These are phyloP conservation scores for Dionaea muscipula DNA, from an alignment of 179 eudicot species.

Conservation along the genomic window DNA sequence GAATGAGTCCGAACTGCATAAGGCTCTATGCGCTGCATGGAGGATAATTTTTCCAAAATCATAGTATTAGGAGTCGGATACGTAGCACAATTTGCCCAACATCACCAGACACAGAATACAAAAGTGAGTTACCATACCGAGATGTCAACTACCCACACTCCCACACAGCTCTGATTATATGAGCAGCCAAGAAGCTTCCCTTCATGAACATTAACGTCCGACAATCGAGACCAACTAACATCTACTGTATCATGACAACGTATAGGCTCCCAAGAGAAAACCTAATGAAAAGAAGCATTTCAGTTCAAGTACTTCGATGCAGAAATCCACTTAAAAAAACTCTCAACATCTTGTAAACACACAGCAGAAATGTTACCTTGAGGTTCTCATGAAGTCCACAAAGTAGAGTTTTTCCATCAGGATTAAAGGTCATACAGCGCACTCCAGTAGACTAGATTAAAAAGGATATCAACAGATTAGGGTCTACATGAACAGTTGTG, in stretches of 20 bases:
- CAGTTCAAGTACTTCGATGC: constrained; percentile 2
- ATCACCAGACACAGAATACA: constrained; percentile 5
- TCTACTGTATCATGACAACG: constrained; percentile 85
- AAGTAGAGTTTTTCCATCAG: constrained; percentile 89
- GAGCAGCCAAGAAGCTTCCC: constrained; percentile 99
- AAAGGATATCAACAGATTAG: constrained; percentile 11
- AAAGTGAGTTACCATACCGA: constrained; percentile 38
- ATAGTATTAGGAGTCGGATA: neutral
- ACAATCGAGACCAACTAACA: constrained; percentile 92
- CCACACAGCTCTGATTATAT: constrained; percentile 92
- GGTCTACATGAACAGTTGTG: neutral
- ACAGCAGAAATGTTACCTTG: constrained; percentile 33
- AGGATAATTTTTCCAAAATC: constrained; percentile 11
- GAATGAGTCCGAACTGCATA: constrained; percentile 42
- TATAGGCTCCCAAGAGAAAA: constrained; percentile 89
- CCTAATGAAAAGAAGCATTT: constrained; percentile 31
- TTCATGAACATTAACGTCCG: constrained; percentile 93
- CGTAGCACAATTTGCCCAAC: neutral
- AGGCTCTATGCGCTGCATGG: constrained; percentile 74
- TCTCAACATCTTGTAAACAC: neutral
- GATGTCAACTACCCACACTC: constrained; percentile 97
- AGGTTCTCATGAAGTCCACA: constrained; percentile 90
- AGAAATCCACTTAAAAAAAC: neutral
- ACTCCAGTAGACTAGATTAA: constrained; percentile 75
- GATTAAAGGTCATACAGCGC: constrained; percentile 84